Evolutionary conservation across 257 asterid genomes (phyloP).

Genomic region (Gardenia jasminoides): DNA sequence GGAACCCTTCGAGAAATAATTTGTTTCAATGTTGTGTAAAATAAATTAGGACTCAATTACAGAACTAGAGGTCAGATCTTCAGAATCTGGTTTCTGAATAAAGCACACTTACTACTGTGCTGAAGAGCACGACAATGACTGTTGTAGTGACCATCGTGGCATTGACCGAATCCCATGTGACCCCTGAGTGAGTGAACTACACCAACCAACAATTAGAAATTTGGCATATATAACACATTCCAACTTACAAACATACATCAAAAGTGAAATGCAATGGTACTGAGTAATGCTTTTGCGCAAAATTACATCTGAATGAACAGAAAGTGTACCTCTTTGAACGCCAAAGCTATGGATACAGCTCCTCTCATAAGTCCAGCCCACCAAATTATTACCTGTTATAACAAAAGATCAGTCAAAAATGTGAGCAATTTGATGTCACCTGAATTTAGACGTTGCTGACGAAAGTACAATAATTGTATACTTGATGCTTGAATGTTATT

Average conservation of each 20-base stretch:
- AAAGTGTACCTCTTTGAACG: slow-evolving; percentile 77
- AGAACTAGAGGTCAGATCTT: background rate
- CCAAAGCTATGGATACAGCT: slow-evolving; percentile 95
- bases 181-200: slow-evolving; percentile 81
- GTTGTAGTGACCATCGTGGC: slow-evolving; percentile 76
- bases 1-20: background rate
- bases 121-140: slow-evolving; percentile 66
- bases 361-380: slow-evolving; percentile 99
- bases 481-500: slow-evolving; percentile 73
- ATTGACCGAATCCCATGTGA: slow-evolving; percentile 56
- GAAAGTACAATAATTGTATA: slow-evolving; percentile 17
- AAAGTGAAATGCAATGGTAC: background rate
- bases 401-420: background rate
- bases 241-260: background rate
- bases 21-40: no score
- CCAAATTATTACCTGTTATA: slow-evolving; percentile 68
- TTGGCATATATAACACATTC: no score
- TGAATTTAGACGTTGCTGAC: background rate
- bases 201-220: background rate
- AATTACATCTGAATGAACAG: background rate
- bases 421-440: background rate
- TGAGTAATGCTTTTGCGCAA: background rate
- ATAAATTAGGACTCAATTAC: no score
- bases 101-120: slow-evolving; percentile 63
- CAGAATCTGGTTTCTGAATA: background rate